Base-by-base conservation (phyloP, 169 alveolate genomes). In the Plasmodium falciparum region DNA sequence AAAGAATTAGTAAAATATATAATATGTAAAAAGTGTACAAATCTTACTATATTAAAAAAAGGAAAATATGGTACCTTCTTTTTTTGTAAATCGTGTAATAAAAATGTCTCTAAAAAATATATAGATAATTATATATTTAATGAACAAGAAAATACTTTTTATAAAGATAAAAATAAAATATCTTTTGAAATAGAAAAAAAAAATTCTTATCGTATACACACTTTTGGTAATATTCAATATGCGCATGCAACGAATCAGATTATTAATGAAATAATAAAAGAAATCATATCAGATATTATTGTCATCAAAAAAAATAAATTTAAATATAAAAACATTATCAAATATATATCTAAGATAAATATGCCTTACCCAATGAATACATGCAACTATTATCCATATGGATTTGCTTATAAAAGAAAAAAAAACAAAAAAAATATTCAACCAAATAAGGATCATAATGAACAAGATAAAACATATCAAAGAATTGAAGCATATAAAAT, bases 11-110 rank as follows among this genome's bases (percentile, higher is more conserved):
- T 24, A 22, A n/a, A 20, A 43, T 13, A 62, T 65, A 39, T 69
- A 20, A 76, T 26, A 33, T 76, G 89, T n/a, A 17, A 29, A 13
- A 63, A 24, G 6, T 76, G 89, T 22, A 45, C 47, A 17, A 6
- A 69, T 20, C 17, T 26, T 47, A 33, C 66, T 5, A 47, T 47
- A 33, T 6, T 76, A 24, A 76, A 65, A 45, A 70, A 62, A 39
- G 89, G 89, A 52, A 76, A 65, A 56, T 76, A 76, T 76, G 76
- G 70, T 12, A 6, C 29, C 45, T 76, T 63, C 24, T 76, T 76
- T 33, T 50, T 15, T 5, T 76, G 89, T 56, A 76, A 39, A 24
- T 20, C 39, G 4, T 76, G 89, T 15, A 29, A 63, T n/a, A 39
- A 63, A 29, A 76, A 22, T 56, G 29, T 76, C 13, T 63, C 74